Evolutionary conservation across 1,139 yeast genomes (phyloP).

Genomic region (Hyphopichia fennica): DNA sequence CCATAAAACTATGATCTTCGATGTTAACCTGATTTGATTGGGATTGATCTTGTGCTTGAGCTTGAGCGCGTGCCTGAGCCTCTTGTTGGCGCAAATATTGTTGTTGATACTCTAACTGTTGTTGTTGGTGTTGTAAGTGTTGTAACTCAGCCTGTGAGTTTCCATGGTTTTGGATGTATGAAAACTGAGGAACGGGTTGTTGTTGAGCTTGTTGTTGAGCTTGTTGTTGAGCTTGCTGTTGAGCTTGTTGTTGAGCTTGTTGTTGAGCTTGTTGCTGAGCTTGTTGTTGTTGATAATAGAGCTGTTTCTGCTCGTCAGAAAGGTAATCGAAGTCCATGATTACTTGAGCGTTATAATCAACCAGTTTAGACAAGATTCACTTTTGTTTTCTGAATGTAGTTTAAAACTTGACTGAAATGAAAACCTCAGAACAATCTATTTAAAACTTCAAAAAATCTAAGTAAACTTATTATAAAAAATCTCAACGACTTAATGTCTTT

Average conservation of each 20-base stretch:
- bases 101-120: slow-evolving; percentile 7
- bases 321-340: slow-evolving; percentile 33
- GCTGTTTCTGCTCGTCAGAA: slow-evolving; percentile 36
- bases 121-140: slow-evolving; percentile 14
- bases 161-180: not conserved
- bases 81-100: slow-evolving; percentile 17
- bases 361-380: too few relatives aligned
- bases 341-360: too few relatives aligned
- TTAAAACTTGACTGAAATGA: too few relatives aligned
- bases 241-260: slow-evolving; percentile 6
- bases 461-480: too few relatives aligned
- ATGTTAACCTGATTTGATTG: slow-evolving; percentile 7
- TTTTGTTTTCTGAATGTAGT: too few relatives aligned
- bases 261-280: not conserved
- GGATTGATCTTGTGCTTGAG: slow-evolving; percentile 14
- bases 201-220: slow-evolving; percentile 8
- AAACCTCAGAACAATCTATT: too few relatives aligned
- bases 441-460: too few relatives aligned
- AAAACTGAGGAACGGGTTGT: slow-evolving; percentile 6
- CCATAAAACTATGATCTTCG: slow-evolving; percentile 41
- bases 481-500: too few relatives aligned
- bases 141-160: slow-evolving; percentile 6
- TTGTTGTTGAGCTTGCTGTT: slow-evolving; percentile 17
- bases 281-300: slow-evolving; percentile 5
- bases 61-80: slow-evolving; percentile 15